Base-by-base conservation (phyloP, 192 early-diverging fungal species). In the Umbelopsis sp. region DNA sequence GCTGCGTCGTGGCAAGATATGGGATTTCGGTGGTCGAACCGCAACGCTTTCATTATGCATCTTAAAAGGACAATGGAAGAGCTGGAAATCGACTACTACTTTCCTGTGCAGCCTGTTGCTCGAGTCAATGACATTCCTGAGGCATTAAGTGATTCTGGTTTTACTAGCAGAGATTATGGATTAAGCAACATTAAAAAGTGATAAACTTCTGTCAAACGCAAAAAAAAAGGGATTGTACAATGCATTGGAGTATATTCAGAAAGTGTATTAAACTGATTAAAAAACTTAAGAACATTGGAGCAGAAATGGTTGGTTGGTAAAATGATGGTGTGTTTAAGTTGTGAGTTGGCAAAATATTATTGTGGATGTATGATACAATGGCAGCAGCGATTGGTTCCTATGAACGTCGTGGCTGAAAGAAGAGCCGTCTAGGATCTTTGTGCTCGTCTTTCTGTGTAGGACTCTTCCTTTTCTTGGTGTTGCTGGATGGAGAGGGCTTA, bases 1-100 rank as follows among this genome's bases (percentile, higher is more conserved):
- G 91, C 90, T 74, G 78, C 75, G 23, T 94, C 92, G 71, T 94
- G 91, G 91, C 94, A 96, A 72, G 91, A 93, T 68, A 84, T 86
- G n/a, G 87, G 81, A 27, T 82, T 82, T 69, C 84, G 88, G 41
- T 85, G 73, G 70, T 73, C 77, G 2, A 82, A 88, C n/a, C 85
- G 91, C 51, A 93, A 87, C 41, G 84, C 86, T 66, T 92, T 93
- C 68, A 83, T 88, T 65, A 82, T 87, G 77, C 85, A 80, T 44
- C 55, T 92, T 51, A 87, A 89, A 53, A 83, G 89, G 15, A 80
- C 80, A 16, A 85, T 89, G 21, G 80, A 84, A 7, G 87, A 89
- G 1, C 79, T 91, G 65, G 83, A 81, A 2, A 84, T 92, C 41
- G 66, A 77, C 23, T 92, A 89, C 66, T 45, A 13, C n/a, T 51